Evolutionary conservation across 495 filamentous ascomycete genomes (phyloP), one percentile per base, ranked within the genome.

Genomic region (Cairneyella variabilis): DNA sequence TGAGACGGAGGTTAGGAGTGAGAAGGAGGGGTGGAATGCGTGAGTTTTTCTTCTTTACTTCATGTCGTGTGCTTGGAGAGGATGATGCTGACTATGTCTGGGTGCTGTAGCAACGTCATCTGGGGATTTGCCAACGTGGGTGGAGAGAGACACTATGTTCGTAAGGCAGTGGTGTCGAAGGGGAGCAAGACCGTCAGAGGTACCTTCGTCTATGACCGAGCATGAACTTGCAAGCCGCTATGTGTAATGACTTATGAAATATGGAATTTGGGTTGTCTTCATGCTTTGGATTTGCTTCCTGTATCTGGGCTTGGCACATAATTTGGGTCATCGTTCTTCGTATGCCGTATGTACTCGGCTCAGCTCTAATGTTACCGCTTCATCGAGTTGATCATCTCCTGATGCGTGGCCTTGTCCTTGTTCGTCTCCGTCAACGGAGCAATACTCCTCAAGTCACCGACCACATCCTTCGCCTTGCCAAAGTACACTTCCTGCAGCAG

Each of bases 401-500:
- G 76, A 65, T 97, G 93, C 44, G 89, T 83, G 37, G 90, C 90
- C 59, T 85, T 82, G 27, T 97, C 93, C 59, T 79, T 85, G 64
- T 88, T 90, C 36, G 86, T 80, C 69, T 97, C 89, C 52, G 89
- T 91, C 65, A 99, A 73, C 28, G 87, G 79, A 30, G 80, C 80
- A 56, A 97, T 81, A 87, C 93, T 97, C 64, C 93, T 79, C 65
- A 99, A 76, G 66, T 97, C 91, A 27, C 92, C 93, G n/a, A 99
- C 92, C 3, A 99, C 90, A 70, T 99, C 93, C 78, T 92, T 97
- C 10, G 93, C 93, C 76, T 99, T 99, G 56, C 93, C 93, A 69
- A 99, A 99, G 71, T 99, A 99, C 44, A 99, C 93, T 74, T 99
- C 93, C 76, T 97, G 95, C 66, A 99, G 76, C 69, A 97, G 69